Evolutionary conservation across 2,329 filamentous ascomycete genomes (phyloP), one percentile per base, ranked within the genome.

Genomic region (Fusarium clavum): DNA sequence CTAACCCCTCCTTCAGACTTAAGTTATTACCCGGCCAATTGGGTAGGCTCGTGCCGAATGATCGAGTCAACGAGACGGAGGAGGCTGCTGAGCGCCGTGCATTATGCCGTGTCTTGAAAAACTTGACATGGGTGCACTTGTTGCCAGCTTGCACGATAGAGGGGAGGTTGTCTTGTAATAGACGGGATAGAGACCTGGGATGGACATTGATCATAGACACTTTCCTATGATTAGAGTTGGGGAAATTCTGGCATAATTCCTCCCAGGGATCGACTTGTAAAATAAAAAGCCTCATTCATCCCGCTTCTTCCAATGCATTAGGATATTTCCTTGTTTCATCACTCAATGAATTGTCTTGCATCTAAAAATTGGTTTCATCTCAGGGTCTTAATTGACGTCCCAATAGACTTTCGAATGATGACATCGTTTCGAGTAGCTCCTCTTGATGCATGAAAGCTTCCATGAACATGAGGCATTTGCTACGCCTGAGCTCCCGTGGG

Each of bases 261-360:
- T 76, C 73, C 71, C 72, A 69, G 76, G 76, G 78, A 79, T 73
- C 72, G 74, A 78, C 76, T 78, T 81, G 80, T 81, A 81, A 81
- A 81, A 80, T 81, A 80, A 81, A 79, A 81, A 80, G 76, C 76
- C 77, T 80, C 79, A 79, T 79, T 79, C 77, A 78, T 79, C 78
- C 77, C 76, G 75, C 70, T 77, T 77, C 75, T 78, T 77, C 75
- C 74, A 75, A 70, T 74, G 63, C 64, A 77, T 62, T 72, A 76
- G 77, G 73, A 75, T 62, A 43, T 74, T 74, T 75, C 70, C 65
- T 75, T 76, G 69, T 75, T 69, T 62, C 62, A 58, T 34, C 29
- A 57, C 46, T 43, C 53, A 32, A 27, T 55, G 45, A 49, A 48
- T 56, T 52, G 49, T 34, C 52, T 61, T 40, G 48, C n/a, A 27